A percentile compares a stretch with the other conserved stretches of the same genome.
phyloP scores from a whole-genome alignment of 257 asterid species.

The Apocynum venetum region DNA sequence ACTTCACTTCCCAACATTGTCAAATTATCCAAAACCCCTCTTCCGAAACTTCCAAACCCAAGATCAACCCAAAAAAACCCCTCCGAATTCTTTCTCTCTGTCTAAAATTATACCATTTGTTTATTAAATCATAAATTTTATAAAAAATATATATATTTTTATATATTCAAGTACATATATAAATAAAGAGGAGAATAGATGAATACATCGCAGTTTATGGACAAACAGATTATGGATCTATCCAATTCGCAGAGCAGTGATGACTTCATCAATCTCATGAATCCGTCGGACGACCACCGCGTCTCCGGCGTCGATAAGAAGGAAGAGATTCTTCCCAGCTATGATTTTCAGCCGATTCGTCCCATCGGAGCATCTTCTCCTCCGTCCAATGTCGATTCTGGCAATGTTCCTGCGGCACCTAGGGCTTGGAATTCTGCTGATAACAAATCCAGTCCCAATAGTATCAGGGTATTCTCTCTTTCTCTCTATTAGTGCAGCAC shows the following conservation, averaged over 20 bases:
- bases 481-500: background rate
- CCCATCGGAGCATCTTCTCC: constrained; percentile 47
- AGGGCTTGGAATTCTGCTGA: constrained; percentile 71
- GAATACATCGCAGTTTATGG: constrained; percentile 85
- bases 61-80: too few relatives aligned
- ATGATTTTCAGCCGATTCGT: constrained; percentile 82
- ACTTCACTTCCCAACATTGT: background rate
- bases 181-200: constrained; percentile 29
- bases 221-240: constrained; percentile 99
- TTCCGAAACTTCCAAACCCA: background rate
- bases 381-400: constrained; percentile 44
- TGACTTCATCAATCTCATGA: constrained; percentile 77
- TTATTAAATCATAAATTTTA: background rate
- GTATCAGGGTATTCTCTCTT: constrained; percentile 47
- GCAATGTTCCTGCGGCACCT: constrained; percentile 29
- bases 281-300: constrained; percentile 36
- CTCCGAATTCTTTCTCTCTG: background rate
- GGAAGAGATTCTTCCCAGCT: constrained; percentile 70
- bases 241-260: constrained; percentile 54
- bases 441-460: constrained; percentile 40
- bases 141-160: background rate
- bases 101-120: background rate
- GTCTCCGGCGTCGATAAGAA: constrained; percentile 27
- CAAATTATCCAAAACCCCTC: background rate
- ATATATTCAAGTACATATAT: background rate